Base-by-base conservation (phyloP, 495 filamentous ascomycete genomes). In the Penicillium antarcticum region DNA sequence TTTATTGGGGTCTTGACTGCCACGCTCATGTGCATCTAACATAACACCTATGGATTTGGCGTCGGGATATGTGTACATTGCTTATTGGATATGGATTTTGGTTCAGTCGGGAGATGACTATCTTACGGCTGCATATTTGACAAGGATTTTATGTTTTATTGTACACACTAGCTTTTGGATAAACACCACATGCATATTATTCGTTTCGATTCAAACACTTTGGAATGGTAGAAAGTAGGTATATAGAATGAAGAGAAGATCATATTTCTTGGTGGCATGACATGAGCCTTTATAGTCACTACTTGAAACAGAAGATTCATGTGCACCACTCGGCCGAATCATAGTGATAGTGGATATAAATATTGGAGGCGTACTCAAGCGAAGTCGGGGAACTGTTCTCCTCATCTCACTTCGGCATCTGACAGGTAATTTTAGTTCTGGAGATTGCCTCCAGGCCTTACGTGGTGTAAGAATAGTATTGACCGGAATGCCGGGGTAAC, bases 51-150 rank as follows among this genome's bases (percentile, higher is more conserved):
- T 16, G 45, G 11, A 29, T 42, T 33, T 53, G 53, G 61, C 45
- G 51, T 56, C 48, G 23, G 58, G 46, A 45, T 21, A 51, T 54
- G 53, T 64, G 46, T 48, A 58, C 37, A 61, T 55, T 54, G 50
- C 31, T 46, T 48, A 32, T 48, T 40, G 57, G 24, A 57, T 51
- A 48, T 42, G 36, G 53, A 51, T 21, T 49, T 36, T 34, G 45
- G 40, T 53, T 45, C 56, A 45, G n/a, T 42, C 36, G 23, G 52
- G 36, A 47, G n/a, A 29, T 7, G 2, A 1, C 21, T 23, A 23
- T 23, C 21, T 23, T 23, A 23, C 21, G 21, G 21, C 8, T 39
- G 46, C 24, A 37, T 48, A 13, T 48, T 39, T 39, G 21, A 18
- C 29, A 13, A 14, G 33, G 26, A 24, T 39, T 32, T 48, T 19